A percentile compares a stretch with the other conserved stretches of the same genome.
phyloP scores from a whole-genome alignment of 805 yeast species.

The Maudiozyma pseudohumilis region DNA sequence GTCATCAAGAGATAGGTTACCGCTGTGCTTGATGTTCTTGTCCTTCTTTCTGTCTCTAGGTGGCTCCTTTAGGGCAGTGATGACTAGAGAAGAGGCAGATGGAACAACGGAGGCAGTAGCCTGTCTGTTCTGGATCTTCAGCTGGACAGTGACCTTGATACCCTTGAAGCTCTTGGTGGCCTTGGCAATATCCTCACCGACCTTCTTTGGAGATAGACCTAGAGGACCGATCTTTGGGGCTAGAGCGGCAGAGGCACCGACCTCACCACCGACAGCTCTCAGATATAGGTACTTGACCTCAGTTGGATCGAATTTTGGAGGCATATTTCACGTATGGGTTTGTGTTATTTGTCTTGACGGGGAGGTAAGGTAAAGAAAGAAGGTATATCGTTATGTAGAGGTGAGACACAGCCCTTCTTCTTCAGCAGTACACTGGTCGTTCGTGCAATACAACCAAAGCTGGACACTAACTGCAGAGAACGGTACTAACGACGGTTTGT shows the following conservation, averaged over 20 bases:
- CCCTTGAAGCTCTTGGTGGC: constrained; percentile 99
- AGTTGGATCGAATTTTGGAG: constrained; percentile 97
- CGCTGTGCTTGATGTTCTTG: constrained; percentile 98
- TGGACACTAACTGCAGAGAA: too few relatives aligned
- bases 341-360: too few relatives aligned
- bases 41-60: constrained; percentile 99
- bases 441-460: too few relatives aligned
- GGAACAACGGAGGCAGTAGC: constrained; percentile 98
- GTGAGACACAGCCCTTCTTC: too few relatives aligned
- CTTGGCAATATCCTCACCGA: constrained; percentile 99
- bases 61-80: constrained; percentile 98
- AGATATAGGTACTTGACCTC: constrained; percentile 98
- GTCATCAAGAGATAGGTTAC: constrained; percentile 96
- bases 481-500: too few relatives aligned
- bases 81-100: constrained; percentile 97
- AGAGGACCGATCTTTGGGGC: constrained; percentile 99
- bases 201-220: constrained; percentile 99
- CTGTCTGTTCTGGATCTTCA: constrained; percentile 99
- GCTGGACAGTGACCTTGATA: constrained; percentile 97
- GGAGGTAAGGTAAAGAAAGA: too few relatives aligned
- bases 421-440: too few relatives aligned
- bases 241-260: constrained; percentile 98
- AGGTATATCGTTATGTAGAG: too few relatives aligned
- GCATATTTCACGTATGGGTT: constrained; percentile 43
- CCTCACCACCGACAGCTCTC: constrained; percentile 99